Percentiles rank a stretch among this genome's conserved stretches.
Conservation (phyloP, 192 early-diverging fungal species). For the Globomyces pollinis-pini region DNA sequence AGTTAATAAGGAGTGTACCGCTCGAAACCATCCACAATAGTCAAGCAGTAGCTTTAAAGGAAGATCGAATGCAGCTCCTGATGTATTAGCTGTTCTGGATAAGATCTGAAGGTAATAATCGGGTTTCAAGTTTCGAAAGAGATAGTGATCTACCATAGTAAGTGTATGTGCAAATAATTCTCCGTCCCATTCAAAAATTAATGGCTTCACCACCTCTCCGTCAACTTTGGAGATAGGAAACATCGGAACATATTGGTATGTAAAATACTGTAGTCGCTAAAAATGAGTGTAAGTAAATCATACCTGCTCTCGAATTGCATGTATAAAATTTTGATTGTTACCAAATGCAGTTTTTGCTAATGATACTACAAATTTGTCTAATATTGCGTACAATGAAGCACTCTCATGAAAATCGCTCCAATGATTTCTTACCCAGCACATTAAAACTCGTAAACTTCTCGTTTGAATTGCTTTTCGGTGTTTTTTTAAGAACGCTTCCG, state of each 20-base stretch:
- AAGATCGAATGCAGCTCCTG: conserved; percentile 25
- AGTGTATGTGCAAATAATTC: conserved; percentile 43
- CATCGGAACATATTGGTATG: conserved; percentile 41
- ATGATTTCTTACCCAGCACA: conserved; percentile 49
- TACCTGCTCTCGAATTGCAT: conserved; percentile 51
- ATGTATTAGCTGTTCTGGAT: conserved; percentile 13
- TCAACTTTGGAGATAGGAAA: conserved; percentile 26
- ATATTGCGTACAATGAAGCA: conserved; percentile 20
- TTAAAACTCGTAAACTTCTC: conserved; percentile 27
- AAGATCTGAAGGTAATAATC: conserved; percentile 41
- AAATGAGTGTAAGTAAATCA: background rate
- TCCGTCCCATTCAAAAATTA: conserved; percentile 36
- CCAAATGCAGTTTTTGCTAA: conserved; percentile 37
- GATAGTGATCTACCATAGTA: conserved; percentile 40
- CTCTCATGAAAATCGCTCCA: conserved; percentile 47
- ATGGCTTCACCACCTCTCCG: conserved; percentile 26
- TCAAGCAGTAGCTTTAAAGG: conserved; percentile 39
- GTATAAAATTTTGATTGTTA: conserved; percentile 43
- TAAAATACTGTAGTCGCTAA: conserved; percentile 47
- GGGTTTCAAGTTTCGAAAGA: conserved; percentile 43
- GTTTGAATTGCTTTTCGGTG: conserved; percentile 33
- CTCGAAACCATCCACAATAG: conserved; percentile 35
- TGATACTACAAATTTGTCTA: conserved; percentile 39
- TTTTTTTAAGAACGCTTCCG: conserved; percentile 31
- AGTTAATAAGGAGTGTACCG: conserved; percentile 18